Evolutionary conservation across 345 rosid genomes (phyloP), one percentile per base, ranked within the genome.

Genomic region (Crucihimalaya himalaica): DNA sequence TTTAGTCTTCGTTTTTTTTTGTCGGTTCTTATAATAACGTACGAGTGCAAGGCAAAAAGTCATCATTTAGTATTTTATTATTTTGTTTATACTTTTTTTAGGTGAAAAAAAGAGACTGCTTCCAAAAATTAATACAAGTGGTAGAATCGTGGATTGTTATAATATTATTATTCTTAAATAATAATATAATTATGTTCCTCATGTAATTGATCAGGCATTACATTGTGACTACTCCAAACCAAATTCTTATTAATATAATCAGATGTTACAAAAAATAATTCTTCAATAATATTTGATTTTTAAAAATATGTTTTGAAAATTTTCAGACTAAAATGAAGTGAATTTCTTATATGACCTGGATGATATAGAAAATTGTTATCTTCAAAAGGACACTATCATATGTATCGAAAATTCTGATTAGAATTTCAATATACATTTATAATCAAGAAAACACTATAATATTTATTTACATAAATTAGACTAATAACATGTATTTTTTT

Each of bases 1-100:
- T 19, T 35, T 43, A 29, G 74, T 45, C 70, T 43, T 75, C 20
- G 70, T 4, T 31, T 68, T n/a, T 68, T n/a, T 68, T 68, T 52
- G 74, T 75, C 70, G 70, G 79, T 75, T 61, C 64, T 75, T 68
- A 75, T 68, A 52, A 13, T 51, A 75, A 75, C 74, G 64, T 53
- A 43, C 8, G 14, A 18, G 63, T 52, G 74, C n/a, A 52, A 61
- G 43, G 64, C 28, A 53, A 68, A 68, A 68, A 68, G 70, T 68
- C 74, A 61, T 43, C 25, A 68, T 52, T 39, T 50, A 21, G 32
- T 60, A 29, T 29, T 42, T 64, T 37, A 13, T 16, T 66, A 5
- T 45, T 45, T 53, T 63, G 13, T 56, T 46, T 28, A 39, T 15
- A 7, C 19, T 5, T 11, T 39, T 39, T 39, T 23, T 8, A 13